A percentile compares a stretch with the other conserved stretches of the same genome.
Conservation (phyloP, 2,329 filamentous ascomycete species). For the Metarhizium brunneum region DNA sequence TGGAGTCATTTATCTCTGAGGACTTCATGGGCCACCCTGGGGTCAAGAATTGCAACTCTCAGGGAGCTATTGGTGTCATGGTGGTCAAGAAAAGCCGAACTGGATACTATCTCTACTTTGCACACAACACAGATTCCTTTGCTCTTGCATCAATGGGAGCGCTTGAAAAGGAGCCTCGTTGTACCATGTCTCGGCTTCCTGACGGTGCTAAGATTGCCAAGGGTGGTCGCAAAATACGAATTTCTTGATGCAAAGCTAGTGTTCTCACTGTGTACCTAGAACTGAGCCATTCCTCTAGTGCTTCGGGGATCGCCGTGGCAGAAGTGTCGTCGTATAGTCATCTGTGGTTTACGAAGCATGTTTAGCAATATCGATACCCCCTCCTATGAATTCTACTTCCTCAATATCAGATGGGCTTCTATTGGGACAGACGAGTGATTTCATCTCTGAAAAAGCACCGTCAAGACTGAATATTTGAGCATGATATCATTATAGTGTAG, state of each 20-base stretch:
- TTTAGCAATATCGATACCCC: not conserved
- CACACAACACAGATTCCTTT: constrained; percentile 87
- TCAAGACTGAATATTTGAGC: not conserved
- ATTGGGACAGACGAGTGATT: not conserved
- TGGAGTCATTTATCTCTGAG: constrained; percentile 69
- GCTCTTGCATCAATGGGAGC: constrained; percentile 84
- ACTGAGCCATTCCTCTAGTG: not conserved
- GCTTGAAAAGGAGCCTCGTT: constrained; percentile 62
- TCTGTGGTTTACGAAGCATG: not conserved
- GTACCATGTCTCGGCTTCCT: constrained; percentile 75
- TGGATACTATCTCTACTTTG: constrained; percentile 82
- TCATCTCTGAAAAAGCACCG: not conserved
- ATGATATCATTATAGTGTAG: not conserved
- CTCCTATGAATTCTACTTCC: not conserved
- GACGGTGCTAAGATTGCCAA: constrained; percentile 43
- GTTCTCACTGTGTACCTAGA: not conserved
- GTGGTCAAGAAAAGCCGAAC: constrained; percentile 73
- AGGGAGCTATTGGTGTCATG: constrained; percentile 86
- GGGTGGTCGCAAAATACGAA: constrained; percentile 41
- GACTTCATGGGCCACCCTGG: constrained; percentile 93
- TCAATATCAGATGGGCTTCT: not conserved
- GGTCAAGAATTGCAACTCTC: constrained; percentile 67
- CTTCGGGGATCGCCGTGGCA: not conserved
- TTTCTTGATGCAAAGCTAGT: constrained; percentile 15
- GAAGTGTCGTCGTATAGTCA: not conserved